Evolutionary conservation across 768 basidiomycete species (phyloP).

Genomic region (Termitomyces sp.): DNA sequence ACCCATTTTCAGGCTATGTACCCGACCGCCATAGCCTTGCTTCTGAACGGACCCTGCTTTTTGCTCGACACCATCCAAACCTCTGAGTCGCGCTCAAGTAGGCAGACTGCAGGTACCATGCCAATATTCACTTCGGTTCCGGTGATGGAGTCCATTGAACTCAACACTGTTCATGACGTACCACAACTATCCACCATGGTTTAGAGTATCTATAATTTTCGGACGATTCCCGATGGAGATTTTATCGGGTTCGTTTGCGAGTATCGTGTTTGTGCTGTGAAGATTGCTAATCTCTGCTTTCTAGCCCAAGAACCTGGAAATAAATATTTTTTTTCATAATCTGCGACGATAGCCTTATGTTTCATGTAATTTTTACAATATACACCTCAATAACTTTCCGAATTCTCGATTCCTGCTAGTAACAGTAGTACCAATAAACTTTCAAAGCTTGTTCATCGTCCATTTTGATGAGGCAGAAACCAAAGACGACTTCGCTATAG

Average conservation of each 20-base stretch:
- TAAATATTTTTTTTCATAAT: no score
- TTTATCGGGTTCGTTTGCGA: no score
- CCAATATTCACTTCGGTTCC: background rate
- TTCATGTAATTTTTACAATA: no score
- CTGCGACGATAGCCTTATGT: no score
- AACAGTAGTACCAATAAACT: no score
- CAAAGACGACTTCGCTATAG: no score
- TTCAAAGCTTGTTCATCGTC: no score
- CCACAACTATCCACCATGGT: background rate
- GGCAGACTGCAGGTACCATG: background rate
- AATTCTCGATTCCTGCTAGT: background rate
- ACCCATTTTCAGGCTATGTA: background rate
- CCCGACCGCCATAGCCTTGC: background rate
- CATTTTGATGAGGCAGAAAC: no score
- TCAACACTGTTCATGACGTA: background rate
- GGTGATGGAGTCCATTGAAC: background rate
- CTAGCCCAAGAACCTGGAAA: no score
- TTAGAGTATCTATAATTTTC: background rate
- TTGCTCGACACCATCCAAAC: background rate
- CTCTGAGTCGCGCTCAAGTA: background rate
- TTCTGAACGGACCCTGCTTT: background rate
- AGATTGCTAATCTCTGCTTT: no score
- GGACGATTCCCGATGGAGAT: no score
- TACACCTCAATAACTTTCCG: background rate
- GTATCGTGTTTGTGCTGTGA: no score